Percentiles rank a stretch among this genome's conserved stretches.
Evolutionary conservation across 306 rosid species (phyloP).

Genomic region (Lupinus albus): DNA sequence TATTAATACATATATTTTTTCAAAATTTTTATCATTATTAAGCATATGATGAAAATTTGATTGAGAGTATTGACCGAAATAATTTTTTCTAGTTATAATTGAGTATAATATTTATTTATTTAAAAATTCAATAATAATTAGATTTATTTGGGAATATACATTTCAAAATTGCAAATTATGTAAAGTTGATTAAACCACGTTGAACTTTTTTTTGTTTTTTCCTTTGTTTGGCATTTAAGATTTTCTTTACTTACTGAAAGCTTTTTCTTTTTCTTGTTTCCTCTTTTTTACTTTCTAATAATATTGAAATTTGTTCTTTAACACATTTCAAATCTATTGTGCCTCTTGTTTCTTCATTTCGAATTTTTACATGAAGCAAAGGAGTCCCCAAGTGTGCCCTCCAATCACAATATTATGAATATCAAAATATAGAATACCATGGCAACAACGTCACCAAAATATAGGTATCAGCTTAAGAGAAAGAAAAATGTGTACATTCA

Average conservation of each 20-base stretch:
- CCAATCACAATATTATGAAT: neutral
- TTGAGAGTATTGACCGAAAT: no score
- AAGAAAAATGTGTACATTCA: no score
- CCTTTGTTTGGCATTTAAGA: conserved; percentile 22
- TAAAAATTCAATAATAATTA: no score
- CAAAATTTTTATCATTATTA: no score
- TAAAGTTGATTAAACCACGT: conserved; percentile 54
- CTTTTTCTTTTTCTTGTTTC: neutral
- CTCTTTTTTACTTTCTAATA: conserved; percentile 26
- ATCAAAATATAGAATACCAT: no score
- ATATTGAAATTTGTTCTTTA: conserved; percentile 1
- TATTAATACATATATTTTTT: no score
- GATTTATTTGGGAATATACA: no score
- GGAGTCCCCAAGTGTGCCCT: conserved; percentile 10
- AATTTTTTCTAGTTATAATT: no score
- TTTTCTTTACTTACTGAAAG: conserved; percentile 20
- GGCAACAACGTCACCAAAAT: conserved; percentile 2
- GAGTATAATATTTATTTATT: no score
- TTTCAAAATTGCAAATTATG: conserved; percentile 76
- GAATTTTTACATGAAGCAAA: neutral
- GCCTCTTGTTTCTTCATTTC: conserved; percentile 24
- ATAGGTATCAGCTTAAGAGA: conserved; percentile 1
- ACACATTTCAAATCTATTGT: neutral
- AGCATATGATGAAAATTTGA: no score
- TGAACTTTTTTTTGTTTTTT: conserved; percentile 10